A percentile compares a stretch with the other conserved stretches of the same genome.
Evolutionary conservation across 1,284 basidiomycete species (phyloP).

Genomic region (Peniophora sp.): DNA sequence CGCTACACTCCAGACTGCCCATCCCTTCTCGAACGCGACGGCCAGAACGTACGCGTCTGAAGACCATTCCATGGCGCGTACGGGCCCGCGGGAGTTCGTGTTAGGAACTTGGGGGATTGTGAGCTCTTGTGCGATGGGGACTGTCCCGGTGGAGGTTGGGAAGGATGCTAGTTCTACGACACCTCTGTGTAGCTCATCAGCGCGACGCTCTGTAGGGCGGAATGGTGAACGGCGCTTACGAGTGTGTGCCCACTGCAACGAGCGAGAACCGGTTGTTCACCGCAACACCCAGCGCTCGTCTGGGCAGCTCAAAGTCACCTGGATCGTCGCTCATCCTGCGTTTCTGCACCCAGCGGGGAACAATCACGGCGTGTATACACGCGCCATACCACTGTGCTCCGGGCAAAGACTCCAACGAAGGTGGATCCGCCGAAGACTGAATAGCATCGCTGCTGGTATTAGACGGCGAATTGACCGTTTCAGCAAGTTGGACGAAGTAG

Average conservation of each 20-base stretch:
- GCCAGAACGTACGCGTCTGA: conserved; percentile 96
- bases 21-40: conserved; percentile 87
- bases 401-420: background rate
- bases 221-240: conserved; percentile 38
- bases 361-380: conserved; percentile 59
- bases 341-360: conserved; percentile 71
- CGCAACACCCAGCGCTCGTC: conserved; percentile 54
- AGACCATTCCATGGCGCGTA: conserved; percentile 81
- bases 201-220: background rate
- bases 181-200: conserved; percentile 33
- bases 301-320: conserved; percentile 52
- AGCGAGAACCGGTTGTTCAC: conserved; percentile 84
- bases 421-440: conserved; percentile 1
- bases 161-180: conserved; percentile 57
- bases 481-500: conserved; percentile 63
- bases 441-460: conserved; percentile 3
- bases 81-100: conserved; percentile 55
- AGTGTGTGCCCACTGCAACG: conserved; percentile 73
- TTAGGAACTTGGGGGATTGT: conserved; percentile 51
- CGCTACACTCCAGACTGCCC: conserved; percentile 88
- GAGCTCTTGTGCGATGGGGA: conserved; percentile 47
- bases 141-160: conserved; percentile 45
- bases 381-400: conserved; percentile 49
- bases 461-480: conserved; percentile 17
- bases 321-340: conserved; percentile 37